These are phyloP conservation scores for Fusarium sp. DNA, from an alignment of 2,329 filamentous ascomycete genomes.

Conservation along the genomic window DNA sequence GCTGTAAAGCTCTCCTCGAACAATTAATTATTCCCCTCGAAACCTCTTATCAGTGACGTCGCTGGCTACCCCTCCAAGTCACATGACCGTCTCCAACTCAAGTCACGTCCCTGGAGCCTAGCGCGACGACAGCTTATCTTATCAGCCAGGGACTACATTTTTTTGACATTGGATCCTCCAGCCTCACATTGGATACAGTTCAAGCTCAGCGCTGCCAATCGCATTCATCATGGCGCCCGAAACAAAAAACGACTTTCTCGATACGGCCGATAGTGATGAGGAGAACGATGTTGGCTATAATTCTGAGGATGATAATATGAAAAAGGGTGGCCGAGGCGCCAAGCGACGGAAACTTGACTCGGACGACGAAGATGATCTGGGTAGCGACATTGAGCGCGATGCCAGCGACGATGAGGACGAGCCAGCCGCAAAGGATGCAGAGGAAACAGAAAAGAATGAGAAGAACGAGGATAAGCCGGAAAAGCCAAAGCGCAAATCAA, in stretches of 20 bases:
- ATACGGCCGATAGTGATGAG: slow-evolving; percentile 68
- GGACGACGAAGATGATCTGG: slow-evolving; percentile 50
- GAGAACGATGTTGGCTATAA: slow-evolving; percentile 71
- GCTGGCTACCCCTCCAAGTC: slow-evolving; percentile 29
- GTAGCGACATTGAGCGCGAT: slow-evolving; percentile 53
- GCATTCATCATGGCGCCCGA: slow-evolving; percentile 68
- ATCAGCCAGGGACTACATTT: slow-evolving; percentile 44
- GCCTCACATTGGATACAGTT: slow-evolving; percentile 14
- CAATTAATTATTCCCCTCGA: neutral
- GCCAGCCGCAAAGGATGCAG: slow-evolving; percentile 45
- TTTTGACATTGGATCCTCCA: slow-evolving; percentile 17
- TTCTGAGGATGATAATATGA: slow-evolving; percentile 76
- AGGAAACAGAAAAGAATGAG: slow-evolving; percentile 42
- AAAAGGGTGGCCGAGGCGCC: slow-evolving; percentile 69
- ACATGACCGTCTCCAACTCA: slow-evolving; percentile 27
- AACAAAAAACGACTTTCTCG: slow-evolving; percentile 79
- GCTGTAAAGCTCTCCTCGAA: neutral
- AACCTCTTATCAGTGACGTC: slow-evolving; percentile 30
- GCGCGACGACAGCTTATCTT: slow-evolving; percentile 37
- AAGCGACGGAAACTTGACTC: slow-evolving; percentile 73
- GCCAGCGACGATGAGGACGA: slow-evolving; percentile 50
- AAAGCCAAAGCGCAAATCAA: slow-evolving; percentile 41
- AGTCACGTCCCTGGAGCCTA: neutral
- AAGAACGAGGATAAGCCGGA: slow-evolving; percentile 21
- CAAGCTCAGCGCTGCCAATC: slow-evolving; percentile 11